Conservation (phyloP, 257 asterid genomes). For the Dorcoceras hygrometricum region DNA sequence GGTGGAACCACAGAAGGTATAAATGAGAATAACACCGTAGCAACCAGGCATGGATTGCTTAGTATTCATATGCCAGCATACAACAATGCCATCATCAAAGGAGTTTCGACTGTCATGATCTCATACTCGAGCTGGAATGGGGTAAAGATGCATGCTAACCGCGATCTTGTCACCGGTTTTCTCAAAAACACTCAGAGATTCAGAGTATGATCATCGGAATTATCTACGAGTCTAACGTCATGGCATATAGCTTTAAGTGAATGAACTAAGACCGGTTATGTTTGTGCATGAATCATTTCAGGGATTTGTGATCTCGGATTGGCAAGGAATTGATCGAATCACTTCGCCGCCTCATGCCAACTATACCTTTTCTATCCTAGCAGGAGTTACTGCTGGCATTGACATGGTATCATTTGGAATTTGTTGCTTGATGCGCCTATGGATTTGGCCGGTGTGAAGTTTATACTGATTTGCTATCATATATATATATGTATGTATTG, state of each 20-base stretch:
- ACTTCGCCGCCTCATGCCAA: slow-evolving; percentile 31
- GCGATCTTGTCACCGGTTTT: slow-evolving; percentile 32
- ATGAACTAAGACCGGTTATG: neutral
- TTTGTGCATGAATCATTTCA: slow-evolving; percentile 1
- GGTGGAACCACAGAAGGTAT: slow-evolving; percentile 52
- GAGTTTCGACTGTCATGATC: slow-evolving; percentile 43
- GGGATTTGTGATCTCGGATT: slow-evolving; percentile 49
- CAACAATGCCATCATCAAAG: slow-evolving; percentile 38
- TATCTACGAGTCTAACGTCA: neutral
- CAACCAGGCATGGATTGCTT: slow-evolving; percentile 32
- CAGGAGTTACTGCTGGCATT: slow-evolving; percentile 39
- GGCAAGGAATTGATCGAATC: slow-evolving; percentile 35
- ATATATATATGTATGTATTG: neutral
- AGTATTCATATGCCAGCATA: slow-evolving; percentile 45
- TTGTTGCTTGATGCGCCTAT: neutral
- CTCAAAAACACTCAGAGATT: slow-evolving; percentile 39
- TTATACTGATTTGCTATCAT: neutral
- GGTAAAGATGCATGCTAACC: slow-evolving; percentile 44
- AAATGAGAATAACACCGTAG: slow-evolving; percentile 34
- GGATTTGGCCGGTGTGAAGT: neutral
- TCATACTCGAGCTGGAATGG: slow-evolving; percentile 50
- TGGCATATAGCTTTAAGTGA: neutral
- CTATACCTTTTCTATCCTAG: slow-evolving; percentile 37
- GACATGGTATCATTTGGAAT: slow-evolving; percentile 33
- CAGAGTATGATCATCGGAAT: slow-evolving; percentile 44